These are phyloP conservation scores for Cercophora samala DNA, from an alignment of 495 filamentous ascomycete genomes.

Conservation along the genomic window DNA sequence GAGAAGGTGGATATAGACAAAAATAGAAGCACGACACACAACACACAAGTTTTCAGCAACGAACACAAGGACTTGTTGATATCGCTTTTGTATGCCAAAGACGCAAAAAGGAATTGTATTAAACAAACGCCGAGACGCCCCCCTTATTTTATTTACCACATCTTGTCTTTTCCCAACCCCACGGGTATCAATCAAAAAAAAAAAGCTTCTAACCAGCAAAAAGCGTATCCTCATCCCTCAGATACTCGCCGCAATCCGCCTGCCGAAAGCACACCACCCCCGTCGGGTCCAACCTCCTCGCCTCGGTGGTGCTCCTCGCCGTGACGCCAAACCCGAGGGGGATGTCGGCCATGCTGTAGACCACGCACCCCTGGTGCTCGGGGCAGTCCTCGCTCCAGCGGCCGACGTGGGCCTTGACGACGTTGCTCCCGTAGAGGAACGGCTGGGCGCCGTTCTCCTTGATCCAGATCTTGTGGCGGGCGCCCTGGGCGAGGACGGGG, in stretches of 20 bases:
- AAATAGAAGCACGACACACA: neutral
- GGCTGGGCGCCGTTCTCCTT: constrained; percentile 95
- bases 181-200: constrained; percentile 12
- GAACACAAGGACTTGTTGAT: neutral
- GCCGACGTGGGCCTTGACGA: constrained; percentile 89
- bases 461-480: constrained; percentile 92
- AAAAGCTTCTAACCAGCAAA: constrained; percentile 49
- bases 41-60: neutral
- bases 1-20: neutral
- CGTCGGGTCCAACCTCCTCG: constrained; percentile 79
- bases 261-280: constrained; percentile 81
- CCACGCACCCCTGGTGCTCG: constrained; percentile 70
- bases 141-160: constrained; percentile 2
- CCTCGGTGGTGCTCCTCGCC: constrained; percentile 76
- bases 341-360: constrained; percentile 73
- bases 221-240: constrained; percentile 69
- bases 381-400: constrained; percentile 85
- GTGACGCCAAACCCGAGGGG: constrained; percentile 72
- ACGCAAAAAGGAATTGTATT: neutral
- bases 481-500: constrained; percentile 80
- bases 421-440: constrained; percentile 67
- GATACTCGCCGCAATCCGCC: constrained; percentile 86
- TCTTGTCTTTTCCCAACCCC: constrained; percentile 11
- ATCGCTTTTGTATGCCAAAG: neutral
- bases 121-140: constrained; percentile 29